Conservation (phyloP, 768 basidiomycete genomes). For the Pisolithus marmoratus region DNA sequence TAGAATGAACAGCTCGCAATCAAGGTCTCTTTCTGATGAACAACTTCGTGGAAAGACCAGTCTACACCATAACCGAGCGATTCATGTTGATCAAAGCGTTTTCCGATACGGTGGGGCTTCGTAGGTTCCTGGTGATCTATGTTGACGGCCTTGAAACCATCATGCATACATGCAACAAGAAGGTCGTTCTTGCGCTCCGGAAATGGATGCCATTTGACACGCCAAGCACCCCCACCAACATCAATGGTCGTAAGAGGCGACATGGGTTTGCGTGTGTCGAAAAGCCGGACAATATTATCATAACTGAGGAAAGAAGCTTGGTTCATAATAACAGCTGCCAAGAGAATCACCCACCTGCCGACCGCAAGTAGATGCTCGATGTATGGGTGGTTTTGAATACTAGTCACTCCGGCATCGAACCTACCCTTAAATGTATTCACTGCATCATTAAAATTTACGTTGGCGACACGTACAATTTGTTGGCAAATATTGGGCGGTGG, state of each 20-base stretch:
- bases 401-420: slow-evolving; percentile 90
- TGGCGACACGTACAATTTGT: slow-evolving; percentile 55
- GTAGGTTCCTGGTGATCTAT: slow-evolving; percentile 12
- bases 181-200: slow-evolving; percentile 61
- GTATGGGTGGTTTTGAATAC: slow-evolving; percentile 80
- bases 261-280: slow-evolving; percentile 69
- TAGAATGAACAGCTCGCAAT: slow-evolving; percentile 95
- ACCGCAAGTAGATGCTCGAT: slow-evolving; percentile 81
- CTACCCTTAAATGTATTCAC: slow-evolving; percentile 32
- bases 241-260: slow-evolving; percentile 52
- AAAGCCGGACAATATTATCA: slow-evolving; percentile 71
- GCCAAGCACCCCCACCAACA: slow-evolving; percentile 92
- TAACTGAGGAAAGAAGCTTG: slow-evolving; percentile 49
- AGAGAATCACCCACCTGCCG: slow-evolving; percentile 59
- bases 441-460: neutral
- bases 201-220: slow-evolving; percentile 92
- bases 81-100: slow-evolving; percentile 67
- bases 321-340: neutral
- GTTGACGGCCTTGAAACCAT: slow-evolving; percentile 80
- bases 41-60: slow-evolving; percentile 56
- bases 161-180: slow-evolving; percentile 96
- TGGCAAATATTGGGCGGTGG: slow-evolving; percentile 54
- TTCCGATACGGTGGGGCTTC: slow-evolving; percentile 35
- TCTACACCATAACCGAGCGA: slow-evolving; percentile 91
- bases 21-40: slow-evolving; percentile 36